phyloP scores from a whole-genome alignment of 1,284 basidiomycete species.

The Leccinum solheimii region DNA sequence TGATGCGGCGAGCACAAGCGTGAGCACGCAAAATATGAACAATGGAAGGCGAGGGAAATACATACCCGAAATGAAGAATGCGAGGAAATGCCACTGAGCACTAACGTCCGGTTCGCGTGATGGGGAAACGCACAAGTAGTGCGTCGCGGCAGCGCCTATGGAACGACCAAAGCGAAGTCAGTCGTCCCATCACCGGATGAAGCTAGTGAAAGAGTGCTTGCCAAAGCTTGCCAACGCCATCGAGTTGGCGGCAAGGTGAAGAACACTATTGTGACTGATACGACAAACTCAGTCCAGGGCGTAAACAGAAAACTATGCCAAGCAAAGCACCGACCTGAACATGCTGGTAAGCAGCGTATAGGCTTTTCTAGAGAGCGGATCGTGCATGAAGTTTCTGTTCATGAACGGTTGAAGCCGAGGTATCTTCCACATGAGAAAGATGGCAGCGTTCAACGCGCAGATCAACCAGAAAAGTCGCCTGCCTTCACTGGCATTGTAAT shows the following conservation, averaged over 20 bases:
- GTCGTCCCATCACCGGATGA: not conserved
- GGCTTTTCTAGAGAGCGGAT: conserved; percentile 64
- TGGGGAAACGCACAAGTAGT: not conserved
- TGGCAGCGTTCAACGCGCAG: conserved; percentile 60
- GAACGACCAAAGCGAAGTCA: conserved; percentile 4
- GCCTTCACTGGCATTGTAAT: conserved; percentile 66
- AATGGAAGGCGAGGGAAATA: not conserved
- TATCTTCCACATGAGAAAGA: conserved; percentile 78
- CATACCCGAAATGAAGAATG: conserved; percentile 71
- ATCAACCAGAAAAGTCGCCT: conserved; percentile 70
- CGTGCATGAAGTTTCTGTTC: conserved; percentile 61
- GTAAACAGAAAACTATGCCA: not conserved
- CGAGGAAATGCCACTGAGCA: conserved; percentile 70
- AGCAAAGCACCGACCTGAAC: conserved; percentile 57
- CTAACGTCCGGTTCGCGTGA: conserved; percentile 55
- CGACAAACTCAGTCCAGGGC: not conserved
- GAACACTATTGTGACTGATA: conserved; percentile 57
- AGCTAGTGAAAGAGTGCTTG: conserved; percentile 32
- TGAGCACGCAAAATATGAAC: not conserved
- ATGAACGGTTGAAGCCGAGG: conserved; percentile 55
- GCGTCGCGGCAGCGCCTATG: not conserved
- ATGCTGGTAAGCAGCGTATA: conserved; percentile 69
- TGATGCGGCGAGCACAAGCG: conserved; percentile 27
- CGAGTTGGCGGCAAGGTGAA: conserved; percentile 67
- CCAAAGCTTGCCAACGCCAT: conserved; percentile 75